Evolutionary conservation across 2,329 filamentous ascomycete species (phyloP), one percentile per base, ranked within the genome.

Genomic region (Orbilia javanica): DNA sequence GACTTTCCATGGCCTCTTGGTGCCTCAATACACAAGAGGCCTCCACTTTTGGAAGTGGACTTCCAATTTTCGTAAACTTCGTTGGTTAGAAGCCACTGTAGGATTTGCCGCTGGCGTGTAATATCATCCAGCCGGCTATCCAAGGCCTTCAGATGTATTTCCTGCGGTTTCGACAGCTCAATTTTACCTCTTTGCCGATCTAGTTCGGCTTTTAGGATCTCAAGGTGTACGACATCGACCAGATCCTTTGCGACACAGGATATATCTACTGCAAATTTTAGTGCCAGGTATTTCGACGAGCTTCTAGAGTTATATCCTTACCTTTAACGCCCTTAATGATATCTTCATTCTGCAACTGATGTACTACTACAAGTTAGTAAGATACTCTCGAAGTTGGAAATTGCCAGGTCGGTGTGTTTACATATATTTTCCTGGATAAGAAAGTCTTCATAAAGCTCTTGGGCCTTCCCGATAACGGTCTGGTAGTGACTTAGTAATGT

Each of bases 1-100:
- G 70, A 74, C 36, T 74, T 74, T 5, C 70, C 70, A 22, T 74
- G 62, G 1, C 70, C 70, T 42, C 70, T 34, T n/a, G 70, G 70
- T 1, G 50, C 70, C 15, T 62, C 50, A 18, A 74, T 39, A 27
- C 70, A 74, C 3, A 74, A 27, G 3, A 74, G 7, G 0, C 25
- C 20, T 5, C 6, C 22, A 31, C 22, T 22, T 2, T 1, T 31
- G 8, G 11, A 15, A 11, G 6, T 27, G 13, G 13, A 8, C 20
- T 67, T 66, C 70, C 70, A 74, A 6, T 36, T n/a, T 10, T 22
- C 15, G 18, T 67, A 74, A 4, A 25, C 25, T 2, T 66, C 22
- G 8, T 66, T 4, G 22, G 8, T 27, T 1, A 72, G 15, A 4
- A 72, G 55, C 68, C 68, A 72, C 22, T 50, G 18, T n/a, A 72